Conservation (phyloP, 805 yeast genomes). For the Barnettozyma pratensis region DNA sequence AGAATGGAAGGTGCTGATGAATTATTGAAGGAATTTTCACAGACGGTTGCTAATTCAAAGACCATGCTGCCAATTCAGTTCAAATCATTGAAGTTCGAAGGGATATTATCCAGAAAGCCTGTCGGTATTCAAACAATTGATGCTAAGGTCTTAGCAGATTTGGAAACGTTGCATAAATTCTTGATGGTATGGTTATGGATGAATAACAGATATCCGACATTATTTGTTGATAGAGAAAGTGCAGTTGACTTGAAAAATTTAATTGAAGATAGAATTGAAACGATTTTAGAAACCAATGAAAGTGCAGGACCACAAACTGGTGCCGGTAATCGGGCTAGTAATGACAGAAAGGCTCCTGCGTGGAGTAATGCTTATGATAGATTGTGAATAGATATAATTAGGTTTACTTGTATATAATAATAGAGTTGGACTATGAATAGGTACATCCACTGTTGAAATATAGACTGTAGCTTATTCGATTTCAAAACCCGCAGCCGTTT, state of each 20-base stretch:
- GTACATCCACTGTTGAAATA: no score
- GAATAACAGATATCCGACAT: slow-evolving; percentile 77
- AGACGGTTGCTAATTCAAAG: slow-evolving; percentile 25
- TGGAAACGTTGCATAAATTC: slow-evolving; percentile 64
- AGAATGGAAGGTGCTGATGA: slow-evolving; percentile 37
- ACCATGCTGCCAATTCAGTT: slow-evolving; percentile 56
- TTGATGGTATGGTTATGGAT: slow-evolving; percentile 78
- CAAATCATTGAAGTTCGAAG: slow-evolving; percentile 13
- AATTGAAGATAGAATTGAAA: slow-evolving; percentile 50
- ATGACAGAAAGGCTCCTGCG: no score
- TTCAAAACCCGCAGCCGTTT: no score
- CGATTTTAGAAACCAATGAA: slow-evolving; percentile 23
- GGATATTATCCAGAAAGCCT: not conserved
- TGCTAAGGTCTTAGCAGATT: slow-evolving; percentile 22
- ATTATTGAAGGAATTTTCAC: slow-evolving; percentile 50
- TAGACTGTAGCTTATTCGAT: no score
- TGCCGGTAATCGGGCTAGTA: no score
- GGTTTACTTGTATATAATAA: not conserved
- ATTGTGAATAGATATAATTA: no score
- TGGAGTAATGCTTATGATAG: no score
- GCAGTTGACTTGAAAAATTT: slow-evolving; percentile 65
- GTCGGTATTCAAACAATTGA: slow-evolving; percentile 1
- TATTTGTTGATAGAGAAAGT: slow-evolving; percentile 69
- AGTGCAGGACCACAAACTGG: no score
- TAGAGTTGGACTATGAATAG: not conserved